Evolutionary conservation across 768 basidiomycete genomes (phyloP).

Genomic region (Mycena chlorophos): DNA sequence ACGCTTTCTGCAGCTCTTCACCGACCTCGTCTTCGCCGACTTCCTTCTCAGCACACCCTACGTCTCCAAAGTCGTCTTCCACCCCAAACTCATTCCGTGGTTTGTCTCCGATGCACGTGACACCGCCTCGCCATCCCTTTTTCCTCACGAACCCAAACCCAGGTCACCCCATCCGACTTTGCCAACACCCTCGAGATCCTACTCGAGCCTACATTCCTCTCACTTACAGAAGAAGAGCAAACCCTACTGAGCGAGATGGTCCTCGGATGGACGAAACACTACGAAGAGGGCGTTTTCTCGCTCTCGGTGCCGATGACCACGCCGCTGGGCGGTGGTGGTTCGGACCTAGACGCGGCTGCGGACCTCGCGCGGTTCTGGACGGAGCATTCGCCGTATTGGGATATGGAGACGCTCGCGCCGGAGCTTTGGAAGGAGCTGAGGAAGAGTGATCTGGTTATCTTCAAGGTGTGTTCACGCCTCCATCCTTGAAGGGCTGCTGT

Average conservation of each 20-base stretch:
- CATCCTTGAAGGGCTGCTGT: neutral
- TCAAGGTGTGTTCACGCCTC: conserved; percentile 57
- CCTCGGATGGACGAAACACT: conserved; percentile 68
- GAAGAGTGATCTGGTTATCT: conserved; percentile 70
- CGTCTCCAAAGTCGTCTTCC: conserved; percentile 81
- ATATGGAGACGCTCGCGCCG: conserved; percentile 57
- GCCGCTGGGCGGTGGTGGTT: conserved; percentile 48
- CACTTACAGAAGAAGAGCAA: conserved; percentile 24
- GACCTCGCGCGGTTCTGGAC: conserved; percentile 66
- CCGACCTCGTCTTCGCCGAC: conserved; percentile 90
- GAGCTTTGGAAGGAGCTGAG: conserved; percentile 52
- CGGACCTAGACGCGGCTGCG: conserved; percentile 19
- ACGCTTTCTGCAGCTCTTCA: conserved; percentile 68
- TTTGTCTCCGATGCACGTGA: conserved; percentile 80
- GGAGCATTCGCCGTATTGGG: conserved; percentile 72
- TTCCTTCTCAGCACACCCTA: conserved; percentile 90
- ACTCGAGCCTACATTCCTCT: conserved; percentile 65
- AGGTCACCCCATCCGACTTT: conserved; percentile 82
- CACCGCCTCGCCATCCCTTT: neutral
- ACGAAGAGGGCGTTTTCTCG: conserved; percentile 68
- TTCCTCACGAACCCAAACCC: neutral
- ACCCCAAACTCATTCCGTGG: conserved; percentile 95
- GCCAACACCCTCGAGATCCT: conserved; percentile 54
- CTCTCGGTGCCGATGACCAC: conserved; percentile 68
- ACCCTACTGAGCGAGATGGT: conserved; percentile 61